Conservation (phyloP, 2,329 filamentous ascomycete species). For the Stagonosporopsis vannaccii region DNA sequence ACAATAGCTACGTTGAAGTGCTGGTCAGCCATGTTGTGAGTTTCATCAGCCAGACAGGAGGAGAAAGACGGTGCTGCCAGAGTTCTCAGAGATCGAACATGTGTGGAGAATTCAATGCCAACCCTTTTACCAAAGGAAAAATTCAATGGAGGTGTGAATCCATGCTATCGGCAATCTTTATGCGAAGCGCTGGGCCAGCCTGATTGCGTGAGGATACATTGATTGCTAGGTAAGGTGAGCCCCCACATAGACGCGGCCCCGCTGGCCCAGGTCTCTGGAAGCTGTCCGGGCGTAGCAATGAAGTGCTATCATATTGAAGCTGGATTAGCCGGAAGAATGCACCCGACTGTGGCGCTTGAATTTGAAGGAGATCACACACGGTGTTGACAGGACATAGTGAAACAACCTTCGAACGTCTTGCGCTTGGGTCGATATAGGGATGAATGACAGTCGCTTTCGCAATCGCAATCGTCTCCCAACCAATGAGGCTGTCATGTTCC, state of each 20-base stretch:
- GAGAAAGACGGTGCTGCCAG: background rate
- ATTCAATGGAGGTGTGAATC: background rate
- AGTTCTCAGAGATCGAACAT: background rate
- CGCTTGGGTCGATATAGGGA: background rate
- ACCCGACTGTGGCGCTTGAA: background rate
- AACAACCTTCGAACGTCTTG: background rate
- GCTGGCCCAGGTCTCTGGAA: background rate
- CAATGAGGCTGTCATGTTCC: background rate
- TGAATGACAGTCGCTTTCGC: background rate
- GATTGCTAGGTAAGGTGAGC: background rate
- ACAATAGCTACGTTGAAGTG: slow-evolving; percentile 10
- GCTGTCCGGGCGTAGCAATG: background rate
- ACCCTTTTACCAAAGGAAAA: background rate
- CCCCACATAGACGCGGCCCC: slow-evolving; percentile 10
- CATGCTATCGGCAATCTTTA: slow-evolving; percentile 1
- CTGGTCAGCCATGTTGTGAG: slow-evolving; percentile 6
- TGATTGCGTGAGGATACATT: background rate
- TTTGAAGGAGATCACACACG: background rate
- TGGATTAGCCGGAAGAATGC: background rate
- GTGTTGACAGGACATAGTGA: background rate
- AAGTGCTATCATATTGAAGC: background rate
- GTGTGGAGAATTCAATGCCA: background rate
- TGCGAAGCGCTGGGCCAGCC: background rate
- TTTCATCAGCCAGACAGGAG: background rate
- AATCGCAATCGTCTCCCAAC: background rate